Base-by-base conservation (phyloP, 2,329 filamentous ascomycete genomes). In the Clonostachys byssicola region DNA sequence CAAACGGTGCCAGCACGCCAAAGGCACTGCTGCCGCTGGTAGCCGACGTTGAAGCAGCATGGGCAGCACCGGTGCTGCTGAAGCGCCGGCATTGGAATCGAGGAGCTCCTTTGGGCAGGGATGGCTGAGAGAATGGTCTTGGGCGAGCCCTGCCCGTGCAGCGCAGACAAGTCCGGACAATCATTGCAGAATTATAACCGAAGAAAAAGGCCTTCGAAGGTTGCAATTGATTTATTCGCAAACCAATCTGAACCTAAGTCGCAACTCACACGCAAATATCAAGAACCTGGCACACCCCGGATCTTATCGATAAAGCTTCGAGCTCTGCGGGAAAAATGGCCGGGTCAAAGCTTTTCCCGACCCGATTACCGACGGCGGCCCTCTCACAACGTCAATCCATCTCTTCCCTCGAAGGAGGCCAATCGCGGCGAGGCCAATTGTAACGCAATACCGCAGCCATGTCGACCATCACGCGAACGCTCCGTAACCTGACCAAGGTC, bases 381-480 rank as follows among this genome's bases (percentile, higher is more conserved):
- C 47, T 49, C 45, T 47, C 46, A 36, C 43, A 48, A 46, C 38
- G 18, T 42, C 38, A 42, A 46, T 46, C 35, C 14, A 34, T 18
- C 30, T 34, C 20, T 42, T 41, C 41, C 41, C 30, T 39, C 34
- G 14, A n/a, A 41, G 23, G 36, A 17, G 44, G 12, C 20, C 47
- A 46, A 43, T 41, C 42, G 44, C 43, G 51, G 51, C 53, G 23
- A 30, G 51, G 48, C 55, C 53, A 58, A 63, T 61, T 61, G 59
- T 51, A 56, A 47, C 53, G 39, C 41, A 34, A 54, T 53, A 30
- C 65, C 64, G 66, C 66, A 62, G 68, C 67, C 67, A 99, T 99
- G 94, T 97, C 94, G 77, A 96, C 90, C 51, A 75, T 96, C 60
- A 71, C 85, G 56, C 86, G 94, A 72, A 96, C 92, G 23, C 71